Evolutionary conservation across 1,284 basidiomycete genomes (phyloP), one percentile per base, ranked within the genome.

Genomic region (Filobasidium uniguttulatum): DNA sequence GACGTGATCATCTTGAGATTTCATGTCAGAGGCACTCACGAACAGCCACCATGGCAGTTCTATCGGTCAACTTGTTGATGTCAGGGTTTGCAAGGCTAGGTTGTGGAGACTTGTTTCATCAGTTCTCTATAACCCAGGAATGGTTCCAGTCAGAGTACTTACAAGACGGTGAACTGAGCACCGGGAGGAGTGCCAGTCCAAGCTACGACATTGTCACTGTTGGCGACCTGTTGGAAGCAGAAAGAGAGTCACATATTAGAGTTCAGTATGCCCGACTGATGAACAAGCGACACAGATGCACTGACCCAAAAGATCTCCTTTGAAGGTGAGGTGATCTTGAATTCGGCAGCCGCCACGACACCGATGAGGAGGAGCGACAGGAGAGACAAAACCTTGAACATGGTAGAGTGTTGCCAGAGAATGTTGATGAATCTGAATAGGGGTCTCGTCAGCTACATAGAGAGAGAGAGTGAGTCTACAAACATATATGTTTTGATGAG

Each of bases 151-250:
- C 28, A 31, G 15, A 5, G 19, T 1, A 44, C 54, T 40, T 44
- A 55, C 54, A 62, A 65, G 33, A 63, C 59, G 17, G 60, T 60
- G 54, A 66, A 66, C 41, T 60, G 48, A 28, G 48, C 33, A 5
- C 34, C 44, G 23, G 58, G 55, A 3, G 49, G 36, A 22, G 54
- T 55, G 12, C 56, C 55, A 9, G 54, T 50, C 65, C 65, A 69
- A 15, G 55, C 56, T 36, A 67, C 53, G 5, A 62, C 65, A 50
- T 65, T 65, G 44, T 56, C 31, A 25, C 53, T 56, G 41, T 65
- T 48, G 19, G 57, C 57, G 38, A 68, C 50, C 65, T 64, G 20
- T 5, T 10, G 9, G 20, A 5, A 23, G 30, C 29, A 34, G 26
- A 10, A 19, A 20, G n/a, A n/a, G n/a, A n/a, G n/a, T n/a, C n/a